These are phyloP conservation scores for Hura crepitans DNA, from an alignment of 441 rosid species.

Conservation along the genomic window DNA sequence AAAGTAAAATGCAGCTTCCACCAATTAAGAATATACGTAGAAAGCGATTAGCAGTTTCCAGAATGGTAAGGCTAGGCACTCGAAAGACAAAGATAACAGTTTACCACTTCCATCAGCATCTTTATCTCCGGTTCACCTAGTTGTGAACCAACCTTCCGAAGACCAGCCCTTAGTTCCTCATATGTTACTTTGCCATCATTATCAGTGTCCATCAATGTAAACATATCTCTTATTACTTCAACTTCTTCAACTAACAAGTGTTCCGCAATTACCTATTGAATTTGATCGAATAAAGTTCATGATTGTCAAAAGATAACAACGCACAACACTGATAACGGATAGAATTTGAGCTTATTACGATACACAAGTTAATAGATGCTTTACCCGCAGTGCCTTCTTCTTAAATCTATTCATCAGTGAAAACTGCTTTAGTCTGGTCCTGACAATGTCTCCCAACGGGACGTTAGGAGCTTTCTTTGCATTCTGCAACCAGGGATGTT, in stretches of 20 bases:
- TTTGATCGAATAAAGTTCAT: conserved; percentile 17
- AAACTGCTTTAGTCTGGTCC: conserved; percentile 88
- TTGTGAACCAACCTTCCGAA: conserved; percentile 89
- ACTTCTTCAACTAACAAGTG: conserved; percentile 83
- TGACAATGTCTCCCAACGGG: conserved; percentile 88
- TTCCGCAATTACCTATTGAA: conserved; percentile 81
- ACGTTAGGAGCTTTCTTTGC: conserved; percentile 94
- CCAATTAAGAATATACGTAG: conserved; percentile 7
- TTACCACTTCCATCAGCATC: conserved; percentile 98
- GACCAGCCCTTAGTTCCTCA: conserved; percentile 78
- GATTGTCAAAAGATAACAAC: conserved; percentile 5
- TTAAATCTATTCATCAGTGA: conserved; percentile 92
- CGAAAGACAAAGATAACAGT: conserved; percentile 5
- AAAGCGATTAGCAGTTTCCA: not conserved
- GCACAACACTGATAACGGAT: conserved; percentile 9
- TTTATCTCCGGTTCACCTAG: conserved; percentile 88
- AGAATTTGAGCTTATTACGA: conserved; percentile 7
- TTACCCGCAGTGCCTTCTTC: conserved; percentile 80
- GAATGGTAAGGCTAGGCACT: not conserved
- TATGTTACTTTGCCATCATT: conserved; percentile 77
- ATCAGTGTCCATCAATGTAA: conserved; percentile 77
- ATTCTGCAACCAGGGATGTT: conserved; percentile 89
- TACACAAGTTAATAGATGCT: conserved; percentile 25
- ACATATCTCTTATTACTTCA: conserved; percentile 90
- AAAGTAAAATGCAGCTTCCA: conserved; percentile 13